phyloP scores from a whole-genome alignment of 441 rosid species.

The Populus hybrid region DNA sequence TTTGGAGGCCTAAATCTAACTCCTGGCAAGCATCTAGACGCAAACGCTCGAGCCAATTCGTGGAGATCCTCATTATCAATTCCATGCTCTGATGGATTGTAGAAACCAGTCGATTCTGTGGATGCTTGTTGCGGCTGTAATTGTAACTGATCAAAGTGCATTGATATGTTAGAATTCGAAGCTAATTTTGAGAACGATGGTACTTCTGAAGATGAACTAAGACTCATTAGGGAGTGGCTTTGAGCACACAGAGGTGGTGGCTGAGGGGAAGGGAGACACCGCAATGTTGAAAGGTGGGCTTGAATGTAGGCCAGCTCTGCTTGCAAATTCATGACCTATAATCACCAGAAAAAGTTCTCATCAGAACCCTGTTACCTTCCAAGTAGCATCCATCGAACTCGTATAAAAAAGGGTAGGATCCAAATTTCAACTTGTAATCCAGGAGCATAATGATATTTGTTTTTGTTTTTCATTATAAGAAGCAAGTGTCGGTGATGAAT shows the following conservation, averaged over 20 bases:
- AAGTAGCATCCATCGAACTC: not conserved
- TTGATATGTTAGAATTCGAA: constrained; percentile 23
- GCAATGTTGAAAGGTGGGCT: constrained; percentile 55
- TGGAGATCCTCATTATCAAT: not conserved
- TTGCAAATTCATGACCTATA: constrained; percentile 66
- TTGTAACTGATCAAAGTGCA: constrained; percentile 29
- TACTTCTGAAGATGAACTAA: constrained; percentile 14
- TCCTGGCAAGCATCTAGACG: constrained; percentile 38
- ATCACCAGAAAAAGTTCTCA: not conserved
- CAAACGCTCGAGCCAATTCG: constrained; percentile 24
- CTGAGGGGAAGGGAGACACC: constrained; percentile 27
- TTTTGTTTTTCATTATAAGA: not conserved
- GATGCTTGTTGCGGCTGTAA: constrained; percentile 12
- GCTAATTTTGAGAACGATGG: constrained; percentile 22
- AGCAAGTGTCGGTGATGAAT: not conserved
- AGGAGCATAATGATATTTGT: not conserved
- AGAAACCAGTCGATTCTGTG: constrained; percentile 15
- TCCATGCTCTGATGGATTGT: not conserved
- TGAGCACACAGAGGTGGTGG: constrained; percentile 20
- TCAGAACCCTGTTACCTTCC: not conserved
- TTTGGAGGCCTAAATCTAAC: constrained; percentile 32
- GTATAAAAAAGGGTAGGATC: not conserved
- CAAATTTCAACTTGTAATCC: not conserved
- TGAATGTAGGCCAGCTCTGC: constrained; percentile 71
- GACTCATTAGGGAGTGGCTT: constrained; percentile 14